These are phyloP conservation scores for Ashbya aceris DNA, from an alignment of 1,139 yeast genomes.

Conservation along the genomic window DNA sequence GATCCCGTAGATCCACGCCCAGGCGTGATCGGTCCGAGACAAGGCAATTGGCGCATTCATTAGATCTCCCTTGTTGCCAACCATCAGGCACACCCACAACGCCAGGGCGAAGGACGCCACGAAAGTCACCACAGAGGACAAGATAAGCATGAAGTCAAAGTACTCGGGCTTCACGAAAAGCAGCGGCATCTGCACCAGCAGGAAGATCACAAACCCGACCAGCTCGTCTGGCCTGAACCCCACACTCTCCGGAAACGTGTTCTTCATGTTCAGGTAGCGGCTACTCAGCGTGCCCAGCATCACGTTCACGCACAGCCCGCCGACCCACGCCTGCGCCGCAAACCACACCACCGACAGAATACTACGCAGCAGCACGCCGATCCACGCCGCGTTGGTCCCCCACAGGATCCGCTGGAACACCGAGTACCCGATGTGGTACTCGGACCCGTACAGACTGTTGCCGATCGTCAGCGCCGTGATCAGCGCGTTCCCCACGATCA, in stretches of 20 bases:
- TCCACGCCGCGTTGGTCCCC: slow-evolving; percentile 31
- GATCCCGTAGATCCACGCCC: slow-evolving; percentile 29
- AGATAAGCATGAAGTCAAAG: slow-evolving; percentile 2
- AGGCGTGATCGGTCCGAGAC: slow-evolving; percentile 12
- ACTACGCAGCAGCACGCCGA: slow-evolving; percentile 31
- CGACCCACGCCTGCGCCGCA: slow-evolving; percentile 29
- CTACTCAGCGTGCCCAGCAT: slow-evolving; percentile 24
- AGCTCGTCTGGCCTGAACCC: slow-evolving; percentile 27
- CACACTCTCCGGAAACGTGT: slow-evolving; percentile 25
- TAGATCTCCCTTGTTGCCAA: slow-evolving; percentile 22
- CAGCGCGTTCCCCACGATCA: slow-evolving; percentile 30
- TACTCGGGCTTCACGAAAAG: slow-evolving; percentile 11
- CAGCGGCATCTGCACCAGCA: slow-evolving; percentile 26
- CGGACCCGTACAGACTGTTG: slow-evolving; percentile 30
- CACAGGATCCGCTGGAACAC: slow-evolving; percentile 31
- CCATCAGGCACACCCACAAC: slow-evolving; percentile 15
- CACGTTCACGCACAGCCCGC: slow-evolving; percentile 27
- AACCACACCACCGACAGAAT: slow-evolving; percentile 32
- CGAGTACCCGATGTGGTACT: slow-evolving; percentile 34
- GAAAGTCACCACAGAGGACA: slow-evolving; percentile 8
- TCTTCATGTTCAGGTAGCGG: slow-evolving; percentile 22
- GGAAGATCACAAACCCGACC: slow-evolving; percentile 26
- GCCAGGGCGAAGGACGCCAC: slow-evolving; percentile 17
- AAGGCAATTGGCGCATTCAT: slow-evolving; percentile 11
- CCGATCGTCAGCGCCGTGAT: slow-evolving; percentile 26